Evolutionary conservation across 345 rosid genomes (phyloP), one percentile per base, ranked within the genome.

Genomic region (Aquilaria sinensis): DNA sequence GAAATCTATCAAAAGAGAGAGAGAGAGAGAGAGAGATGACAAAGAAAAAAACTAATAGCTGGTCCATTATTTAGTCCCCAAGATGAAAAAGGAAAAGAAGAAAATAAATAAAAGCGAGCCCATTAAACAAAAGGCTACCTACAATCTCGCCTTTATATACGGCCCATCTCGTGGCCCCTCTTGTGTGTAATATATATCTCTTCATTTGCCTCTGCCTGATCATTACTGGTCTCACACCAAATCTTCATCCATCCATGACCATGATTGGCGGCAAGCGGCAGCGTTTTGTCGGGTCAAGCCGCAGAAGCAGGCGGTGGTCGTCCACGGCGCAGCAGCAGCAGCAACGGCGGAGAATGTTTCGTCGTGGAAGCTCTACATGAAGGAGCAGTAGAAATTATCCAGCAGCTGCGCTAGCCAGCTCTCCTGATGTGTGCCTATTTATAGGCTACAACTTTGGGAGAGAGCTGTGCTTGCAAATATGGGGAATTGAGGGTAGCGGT

Each of bases 401-500:
- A 84, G 89, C 93, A 84, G 78, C 79, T 84, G 78, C 83, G 75
- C 93, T 84, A 37, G 43, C 43, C 43, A 37, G 23, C 23, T 23
- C 23, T 23, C 23, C 23, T 23, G 23, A 23, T 23, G 23, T 23
- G 23, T 23, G 23, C 1, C 23, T 23, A 23, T 23, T n/a, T 41
- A 34, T 12, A 60, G 29, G 71, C 9, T 2, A 32, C 47, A 8
- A 77, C 75, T 82, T 66, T 56, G 77, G 90, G 80, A 87, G 85
- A 84, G 86, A 37, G 43, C 8, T 37, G 43, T 37, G 43, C 70
- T 84, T 87, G 90, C 90, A 84, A 37, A 79, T 59, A 90, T 83
- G 88, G 94, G 94, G 94, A 84, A 87, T 87, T 77, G 94, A 87
- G 90, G 94, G 86, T 82, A 72, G 72, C 94, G 94, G 94, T 87